A percentile compares a stretch with the other conserved stretches of the same genome.
These are phyloP conservation scores for Medicago arabica DNA, from an alignment of 306 rosid genomes.

Conservation along the genomic window DNA sequence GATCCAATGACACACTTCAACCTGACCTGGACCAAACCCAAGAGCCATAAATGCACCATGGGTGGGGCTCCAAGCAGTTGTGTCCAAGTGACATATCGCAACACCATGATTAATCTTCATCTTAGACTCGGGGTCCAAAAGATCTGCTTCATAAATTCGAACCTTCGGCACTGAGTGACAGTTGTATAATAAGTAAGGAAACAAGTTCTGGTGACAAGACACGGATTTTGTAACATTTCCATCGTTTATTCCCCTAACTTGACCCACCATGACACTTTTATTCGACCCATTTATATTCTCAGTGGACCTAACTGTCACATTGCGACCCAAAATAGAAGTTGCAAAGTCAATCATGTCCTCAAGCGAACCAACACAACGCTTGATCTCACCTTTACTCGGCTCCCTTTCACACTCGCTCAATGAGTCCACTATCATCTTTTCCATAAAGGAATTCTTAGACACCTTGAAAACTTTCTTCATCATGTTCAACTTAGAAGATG, in stretches of 20 bases:
- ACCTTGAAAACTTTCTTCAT: slow-evolving; percentile 66
- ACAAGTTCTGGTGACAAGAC: slow-evolving; percentile 45
- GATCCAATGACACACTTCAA: slow-evolving; percentile 37
- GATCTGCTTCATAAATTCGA: slow-evolving; percentile 76
- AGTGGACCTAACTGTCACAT: slow-evolving; percentile 59
- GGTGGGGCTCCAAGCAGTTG: slow-evolving; percentile 72
- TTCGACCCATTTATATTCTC: slow-evolving; percentile 60
- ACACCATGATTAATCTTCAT: slow-evolving; percentile 66
- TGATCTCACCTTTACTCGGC: slow-evolving; percentile 72
- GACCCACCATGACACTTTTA: slow-evolving; percentile 55
- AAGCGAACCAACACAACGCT: slow-evolving; percentile 68
- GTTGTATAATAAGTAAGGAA: slow-evolving; percentile 73
- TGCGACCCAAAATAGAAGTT: slow-evolving; percentile 57
- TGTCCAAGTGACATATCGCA: slow-evolving; percentile 87
- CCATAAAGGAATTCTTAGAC: slow-evolving; percentile 61
- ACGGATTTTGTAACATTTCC: slow-evolving; percentile 54
- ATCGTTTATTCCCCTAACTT: slow-evolving; percentile 63
- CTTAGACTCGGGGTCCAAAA: slow-evolving; percentile 53
- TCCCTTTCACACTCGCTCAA: slow-evolving; percentile 65
- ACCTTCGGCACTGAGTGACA: slow-evolving; percentile 89
- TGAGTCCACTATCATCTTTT: slow-evolving; percentile 44
- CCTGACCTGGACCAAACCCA: slow-evolving; percentile 67
- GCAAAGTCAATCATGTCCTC: slow-evolving; percentile 45
- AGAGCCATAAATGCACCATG: slow-evolving; percentile 74
- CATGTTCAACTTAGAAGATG: slow-evolving; percentile 36